phyloP scores from a whole-genome alignment of 176 grass and related monocot species.

The Cocos nucifera region DNA sequence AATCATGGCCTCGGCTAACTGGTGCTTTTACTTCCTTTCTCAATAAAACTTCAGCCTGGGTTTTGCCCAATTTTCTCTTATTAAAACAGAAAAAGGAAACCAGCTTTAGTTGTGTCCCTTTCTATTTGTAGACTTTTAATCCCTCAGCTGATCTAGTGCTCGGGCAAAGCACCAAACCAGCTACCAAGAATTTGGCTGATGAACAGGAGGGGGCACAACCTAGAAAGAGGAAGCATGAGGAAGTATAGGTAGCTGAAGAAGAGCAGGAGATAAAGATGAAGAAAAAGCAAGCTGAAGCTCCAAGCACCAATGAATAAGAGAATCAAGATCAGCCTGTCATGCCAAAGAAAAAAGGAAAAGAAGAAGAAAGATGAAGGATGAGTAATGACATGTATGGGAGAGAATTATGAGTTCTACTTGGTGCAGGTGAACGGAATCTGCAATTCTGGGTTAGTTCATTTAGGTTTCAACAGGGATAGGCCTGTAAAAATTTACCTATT shows the following conservation, averaged over 20 bases:
- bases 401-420: too few species aligned
- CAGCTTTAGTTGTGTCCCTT: not conserved
- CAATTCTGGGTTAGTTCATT: too few species aligned
- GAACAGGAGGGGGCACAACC: slow-evolving; percentile 16
- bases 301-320: not conserved
- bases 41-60: too few species aligned
- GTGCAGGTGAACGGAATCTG: too few species aligned
- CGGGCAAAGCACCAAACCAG: slow-evolving; percentile 16
- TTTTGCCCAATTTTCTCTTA: too few species aligned
- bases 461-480: too few species aligned
- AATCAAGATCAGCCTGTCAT: slow-evolving; percentile 3
- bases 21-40: too few species aligned
- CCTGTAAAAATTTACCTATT: too few species aligned
- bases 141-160: slow-evolving; percentile 67
- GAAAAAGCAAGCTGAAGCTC: slow-evolving; percentile 16
- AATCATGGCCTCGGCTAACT: not conserved
- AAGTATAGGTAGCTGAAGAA: slow-evolving; percentile 19
- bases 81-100: too few species aligned
- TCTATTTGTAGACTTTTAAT: slow-evolving; percentile 56
- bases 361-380: slow-evolving; percentile 5
- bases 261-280: slow-evolving; percentile 34
- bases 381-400: not conserved
- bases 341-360: slow-evolving; percentile 3
- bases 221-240: slow-evolving; percentile 54
- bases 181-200: slow-evolving; percentile 21